Evolutionary conservation across 169 alveolate species (phyloP).

Genomic region (Plasmodium berghei): DNA sequence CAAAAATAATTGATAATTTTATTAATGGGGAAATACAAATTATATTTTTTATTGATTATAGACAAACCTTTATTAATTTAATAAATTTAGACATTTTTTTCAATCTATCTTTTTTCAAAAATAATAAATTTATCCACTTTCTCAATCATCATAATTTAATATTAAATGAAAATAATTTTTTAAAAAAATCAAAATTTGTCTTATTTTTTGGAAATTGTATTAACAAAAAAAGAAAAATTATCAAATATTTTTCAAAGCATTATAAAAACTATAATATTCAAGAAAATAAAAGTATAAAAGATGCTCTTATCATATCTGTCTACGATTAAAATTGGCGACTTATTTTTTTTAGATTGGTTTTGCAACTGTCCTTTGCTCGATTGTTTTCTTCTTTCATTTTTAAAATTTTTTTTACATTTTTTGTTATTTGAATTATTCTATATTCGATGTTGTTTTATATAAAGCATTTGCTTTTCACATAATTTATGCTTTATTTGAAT

Average conservation of each 20-base stretch:
- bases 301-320: slow-evolving; percentile 45
- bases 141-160: slow-evolving; percentile 14
- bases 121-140: slow-evolving; percentile 15
- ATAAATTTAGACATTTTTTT: slow-evolving; percentile 22
- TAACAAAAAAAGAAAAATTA: slow-evolving; percentile 51
- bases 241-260: slow-evolving; percentile 16
- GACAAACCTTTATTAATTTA: slow-evolving; percentile 21
- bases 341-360: no score
- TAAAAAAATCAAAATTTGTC: slow-evolving; percentile 31
- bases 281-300: slow-evolving; percentile 34
- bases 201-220: slow-evolving; percentile 73
- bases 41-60: slow-evolving; percentile 48
- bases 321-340: not conserved
- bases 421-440: no score
- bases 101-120: slow-evolving; percentile 37
- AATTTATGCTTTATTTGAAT: no score
- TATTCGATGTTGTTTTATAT: no score
- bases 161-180: slow-evolving; percentile 27
- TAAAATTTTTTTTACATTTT: no score
- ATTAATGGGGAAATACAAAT: slow-evolving; percentile 17
- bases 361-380: no score
- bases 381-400: no score
- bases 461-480: no score
- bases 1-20: slow-evolving; percentile 18
- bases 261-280: slow-evolving; percentile 1